Evolutionary conservation across 306 rosid genomes (phyloP).

Genomic region (Biancaea sappan): DNA sequence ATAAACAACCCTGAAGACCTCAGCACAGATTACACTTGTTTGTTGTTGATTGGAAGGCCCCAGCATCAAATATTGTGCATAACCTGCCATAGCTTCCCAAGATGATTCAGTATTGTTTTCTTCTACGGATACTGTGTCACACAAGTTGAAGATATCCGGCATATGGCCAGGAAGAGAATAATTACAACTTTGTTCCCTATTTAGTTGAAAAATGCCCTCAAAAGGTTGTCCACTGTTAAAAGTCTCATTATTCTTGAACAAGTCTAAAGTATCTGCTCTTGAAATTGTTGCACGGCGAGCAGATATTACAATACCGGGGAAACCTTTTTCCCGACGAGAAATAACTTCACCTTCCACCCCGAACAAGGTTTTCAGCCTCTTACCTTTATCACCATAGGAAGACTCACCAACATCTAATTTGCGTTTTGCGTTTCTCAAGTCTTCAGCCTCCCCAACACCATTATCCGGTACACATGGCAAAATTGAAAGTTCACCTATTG

Average conservation of each 20-base stretch:
- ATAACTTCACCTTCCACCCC: constrained; percentile 82
- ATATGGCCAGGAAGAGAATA: constrained; percentile 43
- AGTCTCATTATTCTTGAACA: constrained; percentile 50
- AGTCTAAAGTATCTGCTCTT: constrained; percentile 56
- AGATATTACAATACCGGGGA: constrained; percentile 75
- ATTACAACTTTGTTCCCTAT: constrained; percentile 29
- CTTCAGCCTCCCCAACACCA: constrained; percentile 94
- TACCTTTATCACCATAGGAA: constrained; percentile 53
- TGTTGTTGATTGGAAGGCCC: constrained; percentile 48
- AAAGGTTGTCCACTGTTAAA: constrained; percentile 35
- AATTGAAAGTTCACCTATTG: constrained; percentile 74
- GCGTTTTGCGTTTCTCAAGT: constrained; percentile 73
- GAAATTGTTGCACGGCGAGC: constrained; percentile 49
- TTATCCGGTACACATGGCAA: constrained; percentile 72
- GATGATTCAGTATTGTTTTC: constrained; percentile 52
- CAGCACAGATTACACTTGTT: constrained; percentile 48
- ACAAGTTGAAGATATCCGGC: constrained; percentile 46
- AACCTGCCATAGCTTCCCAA: constrained; percentile 82
- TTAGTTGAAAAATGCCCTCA: constrained; percentile 37
- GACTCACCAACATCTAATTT: constrained; percentile 60
- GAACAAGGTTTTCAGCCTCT: constrained; percentile 58
- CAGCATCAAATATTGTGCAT: constrained; percentile 55
- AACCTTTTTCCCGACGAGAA: constrained; percentile 97
- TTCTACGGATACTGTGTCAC: constrained; percentile 38
- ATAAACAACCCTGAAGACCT: constrained; percentile 64